Evolutionary conservation across 163 green algal genomes (phyloP), one percentile per base, ranked within the genome.

Genomic region (Smithsoniella earleae): DNA sequence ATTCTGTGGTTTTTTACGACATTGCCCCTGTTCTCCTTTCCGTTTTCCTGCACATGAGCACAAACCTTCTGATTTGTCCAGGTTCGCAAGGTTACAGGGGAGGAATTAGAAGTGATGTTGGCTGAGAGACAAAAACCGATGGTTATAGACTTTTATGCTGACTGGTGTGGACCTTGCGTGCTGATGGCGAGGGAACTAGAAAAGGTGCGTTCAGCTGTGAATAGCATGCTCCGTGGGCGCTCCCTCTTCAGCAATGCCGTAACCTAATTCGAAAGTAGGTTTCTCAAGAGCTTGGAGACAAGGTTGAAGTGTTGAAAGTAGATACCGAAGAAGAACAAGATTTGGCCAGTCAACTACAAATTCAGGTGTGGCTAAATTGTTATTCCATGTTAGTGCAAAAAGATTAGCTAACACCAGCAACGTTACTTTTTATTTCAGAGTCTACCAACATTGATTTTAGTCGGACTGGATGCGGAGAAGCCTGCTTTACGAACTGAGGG

Each of bases 141-240:
- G 2, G 82, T 95, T 22, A 87, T 98, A 28, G 94, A 99, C 81
- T 98, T 99, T 65, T 99, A 91, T 49, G 92, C 92, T 22, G 96
- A 87, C 4, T 96, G 89, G 87, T 97, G 93, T 77, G 93, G 93
- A 0, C 93, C 94, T 16, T 98, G 94, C 80, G 63, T 98, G 46
- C 78, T 98, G 62, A 85, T 98, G 25, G 88, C 90, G 0, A 86
- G 92, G 36, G 92, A 98, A 85, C 83, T 99, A 18, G 91, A 97
- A 65, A 86, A 90, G 86, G 91, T 93, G 66, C 72, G 79, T 49
- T 13, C 40, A 22, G 10, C 40, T 13, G 10, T 10, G 10, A 49
- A 49, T 22, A 49, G 40, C 40, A 49, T 49, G 40, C 10, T 49
- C n/a, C n/a, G n/a, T 49, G 40, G 10, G 40, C 13, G 40, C 10